Conservation (phyloP, 495 filamentous ascomycete species). For the Aspergillus biplanus region DNA sequence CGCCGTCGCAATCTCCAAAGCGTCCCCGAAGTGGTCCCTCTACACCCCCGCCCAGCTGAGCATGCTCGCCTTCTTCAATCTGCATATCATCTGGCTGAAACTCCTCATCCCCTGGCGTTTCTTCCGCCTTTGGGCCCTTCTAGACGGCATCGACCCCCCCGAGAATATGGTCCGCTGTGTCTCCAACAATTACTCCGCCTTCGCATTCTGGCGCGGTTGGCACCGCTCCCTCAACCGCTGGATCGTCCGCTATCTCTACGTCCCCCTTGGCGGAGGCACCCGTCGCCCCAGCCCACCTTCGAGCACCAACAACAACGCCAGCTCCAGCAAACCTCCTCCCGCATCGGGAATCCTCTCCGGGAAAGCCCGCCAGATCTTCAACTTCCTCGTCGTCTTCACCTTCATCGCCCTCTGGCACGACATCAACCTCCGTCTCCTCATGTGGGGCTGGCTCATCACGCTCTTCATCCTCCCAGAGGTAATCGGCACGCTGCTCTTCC, state of each 20-base stretch:
- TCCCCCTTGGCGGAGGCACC: conserved; percentile 78
- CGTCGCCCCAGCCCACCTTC: conserved; percentile 38
- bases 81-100: conserved; percentile 98
- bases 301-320: background rate
- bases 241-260: conserved; percentile 91
- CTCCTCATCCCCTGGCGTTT: conserved; percentile 95
- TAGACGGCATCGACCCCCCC: conserved; percentile 90
- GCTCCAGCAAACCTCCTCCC: conserved; percentile 35
- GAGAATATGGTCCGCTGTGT: conserved; percentile 99
- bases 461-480: conserved; percentile 92
- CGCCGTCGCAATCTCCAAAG: conserved; percentile 88
- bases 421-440: conserved; percentile 86
- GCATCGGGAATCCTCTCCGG: conserved; percentile 26
- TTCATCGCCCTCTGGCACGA: conserved; percentile 99
- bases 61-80: conserved; percentile 94
- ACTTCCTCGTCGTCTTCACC: conserved; percentile 87
- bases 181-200: conserved; percentile 87
- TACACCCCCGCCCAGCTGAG: conserved; percentile 89
- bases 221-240: conserved; percentile 93
- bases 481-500: conserved; percentile 70
- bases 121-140: conserved; percentile 91
- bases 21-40: conserved; percentile 72
- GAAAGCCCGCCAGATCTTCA: conserved; percentile 54
- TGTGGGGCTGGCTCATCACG: conserved; percentile 96
- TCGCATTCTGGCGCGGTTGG: conserved; percentile 96